Percentiles rank a stretch among this genome's conserved stretches.
Conservation (phyloP, 305 asterid genomes). For the Solanum hybrid region DNA sequence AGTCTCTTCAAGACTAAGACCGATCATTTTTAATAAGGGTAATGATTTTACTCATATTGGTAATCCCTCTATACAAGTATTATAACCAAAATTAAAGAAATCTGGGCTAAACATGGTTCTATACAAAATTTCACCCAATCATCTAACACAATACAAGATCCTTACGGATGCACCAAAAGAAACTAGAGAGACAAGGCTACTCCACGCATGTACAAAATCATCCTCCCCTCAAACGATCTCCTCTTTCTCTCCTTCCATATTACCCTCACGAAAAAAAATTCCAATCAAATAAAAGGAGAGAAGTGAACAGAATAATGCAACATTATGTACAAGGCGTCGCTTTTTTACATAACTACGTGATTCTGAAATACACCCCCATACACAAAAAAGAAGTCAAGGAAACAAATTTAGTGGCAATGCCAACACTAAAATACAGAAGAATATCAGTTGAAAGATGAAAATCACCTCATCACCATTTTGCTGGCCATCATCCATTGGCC, state of each 20-base stretch:
- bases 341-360: neutral
- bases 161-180: neutral
- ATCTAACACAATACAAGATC: neutral
- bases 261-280: neutral
- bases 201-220: neutral
- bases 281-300: neutral
- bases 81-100: neutral
- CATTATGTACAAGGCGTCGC: neutral
- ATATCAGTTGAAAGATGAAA: neutral
- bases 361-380: neutral
- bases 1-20: neutral
- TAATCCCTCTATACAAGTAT: neutral
- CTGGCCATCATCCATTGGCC: constrained; percentile 30
- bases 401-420: neutral
- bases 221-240: neutral
- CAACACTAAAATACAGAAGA: neutral
- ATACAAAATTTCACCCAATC: neutral
- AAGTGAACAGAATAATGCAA: neutral
- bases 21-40: neutral
- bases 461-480: constrained; percentile 51
- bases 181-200: neutral
- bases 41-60: neutral
- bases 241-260: neutral
- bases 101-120: neutral
- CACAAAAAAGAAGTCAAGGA: neutral